Base-by-base conservation (phyloP, 2,329 filamentous ascomycete species). In the Talaromyces albobiverticillius region DNA sequence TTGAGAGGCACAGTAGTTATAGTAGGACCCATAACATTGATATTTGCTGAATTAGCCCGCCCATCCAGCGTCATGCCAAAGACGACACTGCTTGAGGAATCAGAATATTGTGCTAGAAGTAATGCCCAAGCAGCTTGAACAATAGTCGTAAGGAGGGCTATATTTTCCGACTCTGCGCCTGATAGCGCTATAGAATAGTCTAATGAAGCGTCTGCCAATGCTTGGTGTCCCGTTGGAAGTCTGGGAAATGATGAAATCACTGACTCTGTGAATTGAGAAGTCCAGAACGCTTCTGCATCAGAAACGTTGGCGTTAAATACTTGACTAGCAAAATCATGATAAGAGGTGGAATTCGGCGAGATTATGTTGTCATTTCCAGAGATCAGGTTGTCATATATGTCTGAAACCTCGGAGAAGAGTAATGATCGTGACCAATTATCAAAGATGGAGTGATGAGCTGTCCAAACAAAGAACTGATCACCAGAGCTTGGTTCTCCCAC, bases 401-500 rank as follows among this genome's bases (percentile, higher is more conserved):
- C 31, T 23, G 45, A 16, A 36, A 47, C 16, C 16, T 36, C 26
- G 14, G 14, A 32, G 2, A 34, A 47, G n/a, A 61, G 25, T 23
- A 55, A 36, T 13, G 57, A 52, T 55, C 62, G 55, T 41, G 52
- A 60, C 62, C 62, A 66, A 5, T 70, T 73, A 58, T 77, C 74
- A 54, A 75, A 76, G 2, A 76, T 59, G 10, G 70, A 68, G 51
- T 76, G 74, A 57, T 77, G 74, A 56, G 70, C 66, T 1, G 71
- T 74, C 55, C 70, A 71, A 11, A 72, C 62, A 14, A 76, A 66
- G 49, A 69, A 63, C 20, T 20, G 31, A 31, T 47, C 34, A 22
- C 45, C 45, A 13, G 32, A 20, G 10, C 1, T 2, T 16, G 32
- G 16, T 8, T 45, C 40, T n/a, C 25, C 20, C 8, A 55, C 48